Conservation (phyloP, 148 eudicot genomes). For the Chenopodium berlandieri region DNA sequence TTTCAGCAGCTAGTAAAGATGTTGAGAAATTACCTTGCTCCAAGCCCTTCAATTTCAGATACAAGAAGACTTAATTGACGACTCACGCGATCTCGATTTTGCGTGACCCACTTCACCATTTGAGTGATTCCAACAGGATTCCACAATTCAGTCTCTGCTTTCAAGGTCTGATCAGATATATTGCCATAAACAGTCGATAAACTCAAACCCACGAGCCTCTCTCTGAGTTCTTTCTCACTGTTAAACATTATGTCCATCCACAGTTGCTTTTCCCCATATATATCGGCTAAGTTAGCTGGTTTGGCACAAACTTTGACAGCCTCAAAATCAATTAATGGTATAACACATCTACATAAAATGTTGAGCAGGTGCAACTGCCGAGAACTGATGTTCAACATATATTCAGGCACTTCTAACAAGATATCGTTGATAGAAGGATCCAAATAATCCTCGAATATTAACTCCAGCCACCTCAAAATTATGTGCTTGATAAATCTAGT, state of each 20-base stretch:
- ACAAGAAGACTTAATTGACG: slow-evolving; percentile 46
- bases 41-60: slow-evolving; percentile 41
- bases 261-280: slow-evolving; percentile 29
- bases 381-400: slow-evolving; percentile 47
- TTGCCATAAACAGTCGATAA: slow-evolving; percentile 36
- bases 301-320: slow-evolving; percentile 29
- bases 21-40: slow-evolving; percentile 45
- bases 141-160: slow-evolving; percentile 34
- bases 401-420: slow-evolving; percentile 33
- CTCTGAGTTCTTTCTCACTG: slow-evolving; percentile 67
- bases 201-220: slow-evolving; percentile 66
- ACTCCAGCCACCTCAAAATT: slow-evolving; percentile 53
- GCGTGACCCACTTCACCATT: slow-evolving; percentile 67
- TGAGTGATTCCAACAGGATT: slow-evolving; percentile 55
- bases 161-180: slow-evolving; percentile 21
- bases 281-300: slow-evolving; percentile 29
- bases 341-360: slow-evolving; percentile 57
- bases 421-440: slow-evolving; percentile 28
- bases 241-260: slow-evolving; percentile 59
- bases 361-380: slow-evolving; percentile 74
- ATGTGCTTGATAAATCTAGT: slow-evolving; percentile 48
- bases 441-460: slow-evolving; percentile 27
- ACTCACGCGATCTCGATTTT: slow-evolving; percentile 33
- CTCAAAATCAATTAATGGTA: slow-evolving; percentile 37
- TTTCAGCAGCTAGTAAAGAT: neutral